Base-by-base conservation (phyloP, 208 protist species). In the Plasmodiophora brassicae region DNA sequence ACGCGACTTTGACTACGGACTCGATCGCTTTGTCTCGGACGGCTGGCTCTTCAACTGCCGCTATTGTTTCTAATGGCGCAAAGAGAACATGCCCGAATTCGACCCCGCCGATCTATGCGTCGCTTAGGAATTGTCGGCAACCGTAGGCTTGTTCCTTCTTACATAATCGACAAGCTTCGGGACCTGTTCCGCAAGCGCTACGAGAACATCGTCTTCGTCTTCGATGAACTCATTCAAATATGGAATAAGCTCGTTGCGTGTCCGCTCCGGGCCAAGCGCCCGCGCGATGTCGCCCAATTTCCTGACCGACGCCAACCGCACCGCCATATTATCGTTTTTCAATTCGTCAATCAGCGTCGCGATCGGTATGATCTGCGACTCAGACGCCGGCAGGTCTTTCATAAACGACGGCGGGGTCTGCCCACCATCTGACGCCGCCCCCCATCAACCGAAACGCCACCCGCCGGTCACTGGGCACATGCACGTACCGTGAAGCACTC, bases 191-290 rank as follows among this genome's bases (percentile, higher is more conserved):
- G 85, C 43, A 36, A 88, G 46, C 1, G 60, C 46, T 86, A 88
- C 53, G 1, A 88, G 46, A 28, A 88, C 38, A 84, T 88, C 85
- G n/a, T 88, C 85, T 32, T 88, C 85, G 53, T 88, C 85, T 39
- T 88, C 85, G 43, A 88, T 36, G 53, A 88, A 88, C 28, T 88
- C 85, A 35, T 71, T 88, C 1, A 88, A 44, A 88, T 88, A 88
- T 5, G 85, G 85, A 28, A 88, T 71, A 10, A 88, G 85, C 28
- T 88, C 85, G 8, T 84, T 22, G 22, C 50, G 50, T 10, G 85
- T 86, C 32, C 85, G 43, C 5, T 88, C 53, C 1, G 85, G 85
- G 22, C 85, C 85, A 8, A 88, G 53, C n/a, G 85, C 85, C 53
- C 10, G 22, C 8, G 85, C 43, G 46, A 88, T 88, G 25, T 54